Conservation (phyloP, 2,329 filamentous ascomycete genomes). For the Plectosphaerella plurivora region DNA sequence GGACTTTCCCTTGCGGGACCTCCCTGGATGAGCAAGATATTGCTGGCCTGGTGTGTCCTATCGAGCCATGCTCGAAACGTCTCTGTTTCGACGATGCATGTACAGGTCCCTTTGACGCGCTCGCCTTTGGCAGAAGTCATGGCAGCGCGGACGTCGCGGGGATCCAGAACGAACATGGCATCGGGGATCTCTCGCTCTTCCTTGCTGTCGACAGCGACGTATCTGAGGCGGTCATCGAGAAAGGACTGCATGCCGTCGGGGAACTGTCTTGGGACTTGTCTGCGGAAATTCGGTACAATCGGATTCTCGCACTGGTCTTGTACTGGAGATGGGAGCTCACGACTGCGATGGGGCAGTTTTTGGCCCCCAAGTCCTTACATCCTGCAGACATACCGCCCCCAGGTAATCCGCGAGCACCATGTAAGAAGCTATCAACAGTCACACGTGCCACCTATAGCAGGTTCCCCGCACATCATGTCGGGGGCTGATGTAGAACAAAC, state of each 20-base stretch:
- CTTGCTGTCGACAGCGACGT: background rate
- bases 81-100: too few relatives aligned
- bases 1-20: background rate
- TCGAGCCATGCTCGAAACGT: background rate
- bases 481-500: too few relatives aligned
- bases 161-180: background rate
- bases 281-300: background rate
- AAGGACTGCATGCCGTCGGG: background rate
- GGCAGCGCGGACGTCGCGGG: background rate
- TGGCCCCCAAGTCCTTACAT: too few relatives aligned
- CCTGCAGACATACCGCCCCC: too few relatives aligned
- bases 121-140: background rate
- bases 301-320: too few relatives aligned
- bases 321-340: background rate
- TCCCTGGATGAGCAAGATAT: background rate
- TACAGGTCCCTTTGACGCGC: background rate
- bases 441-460: too few relatives aligned
- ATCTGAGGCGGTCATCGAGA: background rate
- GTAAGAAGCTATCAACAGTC: too few relatives aligned
- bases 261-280: background rate
- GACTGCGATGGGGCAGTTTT: background rate
- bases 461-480: too few relatives aligned
- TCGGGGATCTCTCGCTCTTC: background rate
- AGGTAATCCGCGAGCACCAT: too few relatives aligned
- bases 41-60: background rate